Evolutionary conservation across 2,329 filamentous ascomycete species (phyloP).

Genomic region (Nemania abortiva): DNA sequence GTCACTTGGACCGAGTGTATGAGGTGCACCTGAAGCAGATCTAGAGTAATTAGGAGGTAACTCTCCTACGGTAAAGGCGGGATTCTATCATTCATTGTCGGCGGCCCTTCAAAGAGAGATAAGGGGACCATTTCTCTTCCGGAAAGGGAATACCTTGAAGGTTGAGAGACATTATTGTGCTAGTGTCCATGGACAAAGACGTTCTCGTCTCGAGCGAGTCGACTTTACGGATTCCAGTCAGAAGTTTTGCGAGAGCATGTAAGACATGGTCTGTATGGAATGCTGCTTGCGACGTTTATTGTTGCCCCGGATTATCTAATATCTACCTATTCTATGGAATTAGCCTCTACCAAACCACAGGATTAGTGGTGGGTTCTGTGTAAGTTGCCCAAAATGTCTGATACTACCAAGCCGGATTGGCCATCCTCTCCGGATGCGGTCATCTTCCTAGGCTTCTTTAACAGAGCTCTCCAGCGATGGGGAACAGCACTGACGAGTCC

Average conservation of each 20-base stretch:
- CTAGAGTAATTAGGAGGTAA: conserved; percentile 22
- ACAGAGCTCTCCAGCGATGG: not conserved
- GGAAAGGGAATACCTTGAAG: conserved; percentile 41
- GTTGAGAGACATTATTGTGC: conserved; percentile 38
- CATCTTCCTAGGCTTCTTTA: not conserved
- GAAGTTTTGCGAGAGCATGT: conserved; percentile 18
- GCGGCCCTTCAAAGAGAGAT: conserved; percentile 43
- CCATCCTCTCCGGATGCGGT: conserved; percentile 29
- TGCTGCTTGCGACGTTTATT: conserved; percentile 17
- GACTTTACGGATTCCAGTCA: conserved; percentile 22
- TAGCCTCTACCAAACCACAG: not conserved
- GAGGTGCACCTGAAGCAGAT: conserved; percentile 9
- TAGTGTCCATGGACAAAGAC: conserved; percentile 33
- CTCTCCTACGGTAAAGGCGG: conserved; percentile 18
- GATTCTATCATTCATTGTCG: conserved; percentile 42
- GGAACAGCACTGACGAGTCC: not conserved
- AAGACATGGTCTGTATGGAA: conserved; percentile 27
- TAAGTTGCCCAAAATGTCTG: not conserved
- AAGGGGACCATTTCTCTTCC: conserved; percentile 35
- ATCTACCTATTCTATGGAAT: not conserved
- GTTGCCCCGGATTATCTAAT: not conserved
- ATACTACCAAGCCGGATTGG: not conserved
- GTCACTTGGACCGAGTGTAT: conserved; percentile 17
- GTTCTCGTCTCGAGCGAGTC: conserved; percentile 22
- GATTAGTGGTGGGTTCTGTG: not conserved